Evolutionary conservation across 2,329 filamentous ascomycete species (phyloP), one percentile per base, ranked within the genome.

Genomic region (Eutypa lata): DNA sequence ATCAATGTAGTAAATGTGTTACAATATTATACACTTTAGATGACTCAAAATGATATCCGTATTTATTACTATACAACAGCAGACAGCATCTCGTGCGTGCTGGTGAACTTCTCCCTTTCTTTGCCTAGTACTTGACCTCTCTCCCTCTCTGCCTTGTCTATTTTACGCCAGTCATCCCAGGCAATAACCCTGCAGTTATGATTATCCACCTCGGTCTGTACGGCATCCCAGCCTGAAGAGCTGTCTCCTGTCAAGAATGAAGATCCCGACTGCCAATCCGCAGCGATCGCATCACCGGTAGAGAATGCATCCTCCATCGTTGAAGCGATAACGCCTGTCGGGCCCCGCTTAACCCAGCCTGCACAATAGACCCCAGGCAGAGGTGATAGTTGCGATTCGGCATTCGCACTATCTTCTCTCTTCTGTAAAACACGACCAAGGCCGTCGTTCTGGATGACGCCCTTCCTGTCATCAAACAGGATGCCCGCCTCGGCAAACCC

Each of bases 271-370:
- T 68, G 60, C 88, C 91, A 93, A 66, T 99, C 94, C n/a, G 81
- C 74, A 0, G 82, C 82, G 57, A 99, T 89, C 2, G 88, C 84
- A 66, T 97, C 92, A 1, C 86, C 94, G 1, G 91, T 96, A 8
- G 83, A 81, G 64, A 97, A 99, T 0, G 94, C 93, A 68, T 99
- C 94, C 54, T 88, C 84, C 91, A 99, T 96, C 0, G 94, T 99
- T 28, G 88, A 91, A 1, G 93, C 93, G 68, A 99, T 99, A 3
- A 97, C 92, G 2, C 94, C 94, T 0, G 91, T 97, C 0, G 94
- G 93, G 0, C 94, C 94, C 35, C 88, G 83, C 74, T 97, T 97
- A 10, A 97, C 91, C 94, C 94, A 99, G 0, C 94, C 94, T 16
- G 93, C 89, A 59, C 91, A 96, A 72, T 99, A 99, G 26, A 96